Base-by-base conservation (phyloP, 305 asterid species). In the Coffea humblotiana region DNA sequence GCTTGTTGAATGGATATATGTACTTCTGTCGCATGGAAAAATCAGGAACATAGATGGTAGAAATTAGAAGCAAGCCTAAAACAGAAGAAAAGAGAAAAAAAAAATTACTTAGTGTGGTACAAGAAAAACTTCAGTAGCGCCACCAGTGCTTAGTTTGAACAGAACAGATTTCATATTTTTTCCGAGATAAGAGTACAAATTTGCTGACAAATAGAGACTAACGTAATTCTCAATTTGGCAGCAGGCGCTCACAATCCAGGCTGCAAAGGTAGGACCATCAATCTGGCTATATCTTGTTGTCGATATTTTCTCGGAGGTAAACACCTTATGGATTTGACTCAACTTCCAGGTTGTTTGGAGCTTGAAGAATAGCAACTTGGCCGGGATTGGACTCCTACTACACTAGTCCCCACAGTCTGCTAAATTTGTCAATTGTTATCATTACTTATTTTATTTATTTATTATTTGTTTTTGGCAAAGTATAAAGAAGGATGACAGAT, bases 321-420 rank as follows among this genome's bases (percentile, higher is more conserved):
- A 77, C 32, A 56, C 49, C 72, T 37, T 8, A 75, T 68, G 76
- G 63, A 71, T 72, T 72, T 60, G 8, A 80, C 52, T 70, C 51
- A 79, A 65, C 81, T 66, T 82, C 56, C 85, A 90, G 98, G 91
- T 87, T 93, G 89, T 93, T 92, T 82, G 90, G 93, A 85, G 86
- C 91, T 75, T 88, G 89, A 91, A 80, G 67, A 77, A 71, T 3
- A 61, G 82, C 63, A 75, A 80, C 78, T 61, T 75, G 66, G 64
- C 66, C 23, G 45, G 71, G 65, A 54, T 14, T 49, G 63, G 25
- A 37, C 45, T 52, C 37, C 60, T 69, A 64, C 67, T 77, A 61
- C 70, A 27, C 37, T 43, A 16, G 61, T 35, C 66, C 15, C 19
- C n/a, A n/a, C 19, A 52, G 23, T 52, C 61, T 45, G 75, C 45